A percentile compares a stretch with the other conserved stretches of the same genome.
Conservation (phyloP, 2,329 filamentous ascomycete genomes). For the Verruconis gallopava region DNA sequence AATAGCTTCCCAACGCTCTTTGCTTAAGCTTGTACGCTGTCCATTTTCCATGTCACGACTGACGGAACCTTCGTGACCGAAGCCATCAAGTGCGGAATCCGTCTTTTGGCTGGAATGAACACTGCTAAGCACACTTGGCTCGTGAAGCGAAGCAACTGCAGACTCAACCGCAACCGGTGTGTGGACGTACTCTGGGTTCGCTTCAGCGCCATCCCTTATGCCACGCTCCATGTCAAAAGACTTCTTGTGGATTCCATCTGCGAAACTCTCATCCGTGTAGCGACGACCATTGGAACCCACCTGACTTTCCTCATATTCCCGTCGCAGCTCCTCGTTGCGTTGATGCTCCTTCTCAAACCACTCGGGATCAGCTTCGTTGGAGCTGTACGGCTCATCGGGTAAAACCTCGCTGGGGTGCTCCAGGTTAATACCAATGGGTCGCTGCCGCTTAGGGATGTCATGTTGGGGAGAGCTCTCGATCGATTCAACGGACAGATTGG, state of each 20-base stretch:
- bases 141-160: conserved; percentile 78
- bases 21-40: conserved; percentile 5
- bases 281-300: conserved; percentile 29
- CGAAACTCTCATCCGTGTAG: conserved; percentile 35
- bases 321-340: conserved; percentile 44
- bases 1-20: conserved; percentile 6
- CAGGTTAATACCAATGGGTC: conserved; percentile 39
- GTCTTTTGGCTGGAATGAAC: conserved; percentile 23
- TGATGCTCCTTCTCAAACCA: conserved; percentile 43
- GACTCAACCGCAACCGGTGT: conserved; percentile 67
- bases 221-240: conserved; percentile 29
- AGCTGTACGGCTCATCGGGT: conserved; percentile 27
- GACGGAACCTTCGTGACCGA: not conserved
- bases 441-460: conserved; percentile 40
- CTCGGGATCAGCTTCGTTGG: conserved; percentile 26
- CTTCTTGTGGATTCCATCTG: conserved; percentile 25
- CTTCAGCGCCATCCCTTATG: conserved; percentile 44
- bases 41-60: not conserved
- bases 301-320: conserved; percentile 30
- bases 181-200: conserved; percentile 66
- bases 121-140: conserved; percentile 59
- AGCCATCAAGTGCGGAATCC: conserved; percentile 11
- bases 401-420: conserved; percentile 39
- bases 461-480: conserved; percentile 45
- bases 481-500: conserved; percentile 46